A percentile compares a stretch with the other conserved stretches of the same genome.
These are phyloP conservation scores for Wickerhamomyces hampshirensis DNA, from an alignment of 805 yeast species.

Conservation along the genomic window DNA sequence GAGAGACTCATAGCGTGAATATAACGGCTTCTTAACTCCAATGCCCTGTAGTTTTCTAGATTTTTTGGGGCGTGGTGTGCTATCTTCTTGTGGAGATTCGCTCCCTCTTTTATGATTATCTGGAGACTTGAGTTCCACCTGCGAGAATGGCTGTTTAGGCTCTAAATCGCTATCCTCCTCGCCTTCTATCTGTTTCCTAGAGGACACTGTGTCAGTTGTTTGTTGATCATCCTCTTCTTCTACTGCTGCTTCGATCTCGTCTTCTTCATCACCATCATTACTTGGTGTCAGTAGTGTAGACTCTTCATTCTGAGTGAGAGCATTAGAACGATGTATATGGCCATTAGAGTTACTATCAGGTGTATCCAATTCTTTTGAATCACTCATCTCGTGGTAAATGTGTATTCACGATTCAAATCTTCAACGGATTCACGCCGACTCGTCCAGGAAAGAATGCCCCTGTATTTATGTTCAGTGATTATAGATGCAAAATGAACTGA, in stretches of 20 bases:
- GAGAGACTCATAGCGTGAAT: slow-evolving; percentile 22
- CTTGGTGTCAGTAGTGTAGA: not conserved
- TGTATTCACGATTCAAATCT: too few relatives aligned
- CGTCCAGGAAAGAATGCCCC: too few relatives aligned
- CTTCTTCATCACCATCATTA: not conserved
- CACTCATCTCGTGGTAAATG: too few relatives aligned
- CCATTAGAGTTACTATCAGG: not conserved
- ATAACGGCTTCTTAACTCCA: slow-evolving; percentile 25
- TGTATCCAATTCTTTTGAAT: not conserved
- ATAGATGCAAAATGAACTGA: too few relatives aligned
- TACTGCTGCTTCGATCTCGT: not conserved
- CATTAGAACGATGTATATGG: too few relatives aligned
- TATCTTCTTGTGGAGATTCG: slow-evolving; percentile 3
- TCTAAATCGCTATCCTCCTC: not conserved
- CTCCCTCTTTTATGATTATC: slow-evolving; percentile 7
- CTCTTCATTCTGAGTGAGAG: not conserved
- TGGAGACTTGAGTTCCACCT: not conserved
- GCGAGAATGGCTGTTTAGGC: not conserved
- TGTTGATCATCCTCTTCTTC: not conserved
- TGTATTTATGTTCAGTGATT: too few relatives aligned
- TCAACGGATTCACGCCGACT: too few relatives aligned
- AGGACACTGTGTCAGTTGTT: not conserved
- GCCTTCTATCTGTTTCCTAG: not conserved
- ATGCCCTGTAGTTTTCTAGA: slow-evolving; percentile 24
- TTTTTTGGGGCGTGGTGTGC: slow-evolving; percentile 13